A percentile compares a stretch with the other conserved stretches of the same genome.
Evolutionary conservation across 2,329 filamentous ascomycete genomes (phyloP).

Genomic region (Diaporthe batatas): DNA sequence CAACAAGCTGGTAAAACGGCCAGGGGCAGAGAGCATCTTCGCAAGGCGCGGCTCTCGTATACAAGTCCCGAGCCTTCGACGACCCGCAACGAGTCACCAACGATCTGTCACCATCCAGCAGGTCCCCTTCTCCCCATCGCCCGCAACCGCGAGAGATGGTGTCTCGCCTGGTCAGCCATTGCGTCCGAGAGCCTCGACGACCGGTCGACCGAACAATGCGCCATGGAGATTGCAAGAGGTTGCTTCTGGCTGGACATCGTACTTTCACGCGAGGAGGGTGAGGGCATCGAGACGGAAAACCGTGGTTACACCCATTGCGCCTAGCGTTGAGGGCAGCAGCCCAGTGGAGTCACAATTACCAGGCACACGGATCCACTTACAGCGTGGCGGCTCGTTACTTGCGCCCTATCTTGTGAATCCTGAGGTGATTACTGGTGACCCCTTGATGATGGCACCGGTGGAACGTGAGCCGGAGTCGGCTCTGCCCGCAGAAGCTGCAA

Average conservation of each 20-base stretch:
- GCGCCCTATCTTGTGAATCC: constrained; percentile 56
- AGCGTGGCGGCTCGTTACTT: constrained; percentile 43
- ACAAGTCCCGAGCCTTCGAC: constrained; percentile 74
- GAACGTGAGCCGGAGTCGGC: constrained; percentile 36
- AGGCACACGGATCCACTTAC: constrained; percentile 49
- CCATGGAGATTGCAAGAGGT: constrained; percentile 43
- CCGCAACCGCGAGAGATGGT: constrained; percentile 44
- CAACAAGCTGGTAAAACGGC: constrained; percentile 84
- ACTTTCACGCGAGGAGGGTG: constrained; percentile 63
- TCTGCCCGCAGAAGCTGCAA: constrained; percentile 33
- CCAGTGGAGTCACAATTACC: constrained; percentile 52
- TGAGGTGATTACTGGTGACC: constrained; percentile 45
- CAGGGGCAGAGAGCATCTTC: constrained; percentile 49
- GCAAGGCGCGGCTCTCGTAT: constrained; percentile 67
- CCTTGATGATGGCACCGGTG: constrained; percentile 34
- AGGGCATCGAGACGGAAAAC: constrained; percentile 48
- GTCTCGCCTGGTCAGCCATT: constrained; percentile 53
- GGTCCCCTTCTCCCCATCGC: constrained; percentile 46
- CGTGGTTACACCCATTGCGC: constrained; percentile 22
- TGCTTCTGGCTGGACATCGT: constrained; percentile 64
- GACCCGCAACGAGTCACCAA: constrained; percentile 85
- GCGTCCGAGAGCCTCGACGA: constrained; percentile 44
- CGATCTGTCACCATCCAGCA: constrained; percentile 78
- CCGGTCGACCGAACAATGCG: constrained; percentile 38
- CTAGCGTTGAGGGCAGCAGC: constrained; percentile 50